Conservation (phyloP, 208 protist species). For the Wallacemonas sp. region DNA sequence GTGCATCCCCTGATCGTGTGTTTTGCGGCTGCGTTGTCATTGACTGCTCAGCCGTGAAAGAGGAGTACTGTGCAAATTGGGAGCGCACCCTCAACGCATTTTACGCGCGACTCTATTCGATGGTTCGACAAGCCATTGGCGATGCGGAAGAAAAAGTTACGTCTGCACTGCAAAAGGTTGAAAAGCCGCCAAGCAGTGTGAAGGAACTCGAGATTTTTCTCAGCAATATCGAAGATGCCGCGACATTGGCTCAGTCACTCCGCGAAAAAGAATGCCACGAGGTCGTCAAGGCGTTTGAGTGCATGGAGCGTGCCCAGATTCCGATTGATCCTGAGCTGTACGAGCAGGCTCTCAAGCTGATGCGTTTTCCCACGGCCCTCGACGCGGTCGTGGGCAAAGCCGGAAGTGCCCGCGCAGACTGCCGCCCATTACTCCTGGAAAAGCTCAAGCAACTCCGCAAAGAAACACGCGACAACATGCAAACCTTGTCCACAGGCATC, state of each 20-base stretch:
- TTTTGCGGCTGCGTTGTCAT: constrained; percentile 81
- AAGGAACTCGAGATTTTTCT: constrained; percentile 71
- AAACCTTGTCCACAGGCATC: constrained; percentile 69
- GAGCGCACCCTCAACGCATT: constrained; percentile 47
- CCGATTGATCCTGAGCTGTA: constrained; percentile 61
- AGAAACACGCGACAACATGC: constrained; percentile 48
- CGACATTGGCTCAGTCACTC: constrained; percentile 41
- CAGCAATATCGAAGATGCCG: constrained; percentile 38
- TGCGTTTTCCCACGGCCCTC: constrained; percentile 56
- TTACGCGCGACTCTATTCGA: constrained; percentile 40
- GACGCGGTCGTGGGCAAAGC: constrained; percentile 29
- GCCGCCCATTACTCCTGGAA: constrained; percentile 51
- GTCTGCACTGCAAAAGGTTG: constrained; percentile 34
- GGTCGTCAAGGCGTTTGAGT: constrained; percentile 56
- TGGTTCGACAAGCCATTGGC: constrained; percentile 32
- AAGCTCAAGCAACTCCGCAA: constrained; percentile 53
- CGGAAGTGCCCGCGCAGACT: constrained; percentile 32
- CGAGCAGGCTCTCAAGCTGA: constrained; percentile 55
- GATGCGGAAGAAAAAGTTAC: constrained; percentile 43
- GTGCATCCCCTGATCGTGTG: constrained; percentile 58
- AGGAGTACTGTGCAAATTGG: constrained; percentile 59
- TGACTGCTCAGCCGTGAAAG: constrained; percentile 52
- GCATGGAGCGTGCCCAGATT: constrained; percentile 68
- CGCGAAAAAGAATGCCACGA: constrained; percentile 38
- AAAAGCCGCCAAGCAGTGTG: constrained; percentile 53